Percentiles rank a stretch among this genome's conserved stretches.
phyloP scores from a whole-genome alignment of 805 yeast genomes.

The Candida golubevii region DNA sequence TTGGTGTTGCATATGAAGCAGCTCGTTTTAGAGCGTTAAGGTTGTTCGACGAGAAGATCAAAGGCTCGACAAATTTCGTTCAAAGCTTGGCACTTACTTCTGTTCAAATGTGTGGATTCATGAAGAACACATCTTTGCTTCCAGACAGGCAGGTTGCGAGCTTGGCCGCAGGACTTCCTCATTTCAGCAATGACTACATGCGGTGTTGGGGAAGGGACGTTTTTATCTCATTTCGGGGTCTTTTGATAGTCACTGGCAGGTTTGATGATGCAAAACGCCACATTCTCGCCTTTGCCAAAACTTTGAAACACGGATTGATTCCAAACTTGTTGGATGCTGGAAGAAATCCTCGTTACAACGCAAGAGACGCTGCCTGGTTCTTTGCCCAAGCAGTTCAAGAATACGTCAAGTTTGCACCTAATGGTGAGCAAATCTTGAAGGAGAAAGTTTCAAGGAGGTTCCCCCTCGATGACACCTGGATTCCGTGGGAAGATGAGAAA shows the following conservation, averaged over 20 bases:
- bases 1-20: constrained; percentile 82
- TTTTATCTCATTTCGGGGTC: constrained; percentile 80
- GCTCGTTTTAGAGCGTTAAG: constrained; percentile 63
- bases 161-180: constrained; percentile 96
- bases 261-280: constrained; percentile 75
- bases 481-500: constrained; percentile 60
- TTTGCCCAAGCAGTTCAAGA: constrained; percentile 87
- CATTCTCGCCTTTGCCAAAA: constrained; percentile 81
- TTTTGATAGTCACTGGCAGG: constrained; percentile 73
- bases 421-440: constrained; percentile 62
- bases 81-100: constrained; percentile 78
- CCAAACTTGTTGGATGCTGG: constrained; percentile 94
- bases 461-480: constrained; percentile 81
- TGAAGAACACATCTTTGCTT: constrained; percentile 68
- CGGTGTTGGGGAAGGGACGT: constrained; percentile 99
- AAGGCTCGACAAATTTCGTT: constrained; percentile 64
- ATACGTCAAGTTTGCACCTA: constrained; percentile 62
- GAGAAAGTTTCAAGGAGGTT: constrained; percentile 77
- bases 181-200: constrained; percentile 86
- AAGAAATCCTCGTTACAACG: constrained; percentile 88
- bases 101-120: constrained; percentile 76
- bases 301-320: constrained; percentile 90
- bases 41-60: constrained; percentile 50
- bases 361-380: constrained; percentile 97
- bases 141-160: constrained; percentile 64